Percentiles rank a stretch among this genome's conserved stretches.
These are phyloP conservation scores for Linnemannia zychae DNA, from an alignment of 192 early-diverging fungal species.

Conservation along the genomic window DNA sequence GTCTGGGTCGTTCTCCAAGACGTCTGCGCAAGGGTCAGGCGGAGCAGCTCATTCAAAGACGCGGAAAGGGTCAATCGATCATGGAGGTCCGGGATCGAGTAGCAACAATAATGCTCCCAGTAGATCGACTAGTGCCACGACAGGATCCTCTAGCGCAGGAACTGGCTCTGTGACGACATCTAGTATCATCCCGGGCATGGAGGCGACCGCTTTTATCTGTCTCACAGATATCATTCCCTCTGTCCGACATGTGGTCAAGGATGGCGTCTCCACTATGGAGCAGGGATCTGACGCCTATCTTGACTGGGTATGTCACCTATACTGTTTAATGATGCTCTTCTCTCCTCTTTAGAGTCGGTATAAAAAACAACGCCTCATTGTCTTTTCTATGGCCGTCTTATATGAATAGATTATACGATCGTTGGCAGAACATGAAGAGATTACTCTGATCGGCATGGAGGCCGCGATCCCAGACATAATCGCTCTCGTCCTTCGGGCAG, in stretches of 20 bases:
- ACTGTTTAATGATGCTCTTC: neutral
- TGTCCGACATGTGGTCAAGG: conserved; percentile 47
- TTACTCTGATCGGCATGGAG: conserved; percentile 54
- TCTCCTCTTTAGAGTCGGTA: neutral
- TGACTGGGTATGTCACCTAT: conserved; percentile 30
- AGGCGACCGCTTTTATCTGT: conserved; percentile 51
- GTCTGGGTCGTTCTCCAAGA: conserved; percentile 20
- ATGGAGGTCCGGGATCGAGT: neutral
- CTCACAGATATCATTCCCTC: conserved; percentile 45
- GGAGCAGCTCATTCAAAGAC: neutral
- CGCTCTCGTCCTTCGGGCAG: conserved; percentile 46
- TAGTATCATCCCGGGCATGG: conserved; percentile 51
- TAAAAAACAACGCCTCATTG: neutral
- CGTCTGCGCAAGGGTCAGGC: conserved; percentile 18
- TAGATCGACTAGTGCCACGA: neutral
- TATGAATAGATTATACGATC: conserved; percentile 34
- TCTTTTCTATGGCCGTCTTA: neutral
- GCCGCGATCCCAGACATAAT: conserved; percentile 54
- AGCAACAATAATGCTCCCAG: neutral
- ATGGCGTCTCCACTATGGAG: conserved; percentile 41
- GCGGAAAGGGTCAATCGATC: conserved; percentile 24
- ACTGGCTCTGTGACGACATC: neutral
- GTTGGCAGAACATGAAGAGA: conserved; percentile 47
- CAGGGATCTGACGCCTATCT: conserved; percentile 55
- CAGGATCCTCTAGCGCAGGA: conserved; percentile 5